These are phyloP conservation scores for Sistotremastrum niveocremeum DNA, from an alignment of 768 basidiomycete genomes.

Conservation along the genomic window DNA sequence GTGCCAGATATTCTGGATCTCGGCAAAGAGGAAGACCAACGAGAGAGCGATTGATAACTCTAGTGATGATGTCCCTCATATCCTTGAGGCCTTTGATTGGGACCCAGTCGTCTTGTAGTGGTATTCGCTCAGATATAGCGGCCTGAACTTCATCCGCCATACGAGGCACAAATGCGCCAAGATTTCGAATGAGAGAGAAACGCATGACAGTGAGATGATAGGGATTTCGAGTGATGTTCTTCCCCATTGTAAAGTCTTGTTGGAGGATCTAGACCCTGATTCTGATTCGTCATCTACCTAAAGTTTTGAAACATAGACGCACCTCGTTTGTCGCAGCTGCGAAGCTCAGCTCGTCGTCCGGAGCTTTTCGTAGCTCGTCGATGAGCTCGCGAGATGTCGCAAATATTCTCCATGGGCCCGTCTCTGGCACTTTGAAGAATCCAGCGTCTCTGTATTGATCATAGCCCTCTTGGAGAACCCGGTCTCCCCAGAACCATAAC, in stretches of 20 bases:
- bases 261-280: constrained; percentile 20
- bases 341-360: constrained; percentile 17
- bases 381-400: constrained; percentile 3
- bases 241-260: constrained; percentile 24
- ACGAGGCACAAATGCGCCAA: constrained; percentile 23
- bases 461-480: no score
- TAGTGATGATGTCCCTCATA: constrained; percentile 23
- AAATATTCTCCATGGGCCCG: no score
- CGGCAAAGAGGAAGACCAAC: constrained; percentile 36
- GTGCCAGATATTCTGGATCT: constrained; percentile 21
- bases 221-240: constrained; percentile 13
- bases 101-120: constrained; percentile 24
- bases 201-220: constrained; percentile 20
- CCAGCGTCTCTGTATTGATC: no score
- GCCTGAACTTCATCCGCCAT: constrained; percentile 30
- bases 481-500: no score
- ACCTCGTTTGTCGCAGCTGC: constrained; percentile 20
- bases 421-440: no score
- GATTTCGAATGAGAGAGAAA: constrained; percentile 22
- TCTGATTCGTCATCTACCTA: no score
- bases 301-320: constrained; percentile 1
- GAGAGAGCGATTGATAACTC: constrained; percentile 31
- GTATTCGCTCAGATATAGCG: constrained; percentile 27
- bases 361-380: constrained; percentile 13
- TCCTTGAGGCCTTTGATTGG: constrained; percentile 14